Evolutionary conservation across 768 basidiomycete species (phyloP).

Genomic region (Collybia nuda): DNA sequence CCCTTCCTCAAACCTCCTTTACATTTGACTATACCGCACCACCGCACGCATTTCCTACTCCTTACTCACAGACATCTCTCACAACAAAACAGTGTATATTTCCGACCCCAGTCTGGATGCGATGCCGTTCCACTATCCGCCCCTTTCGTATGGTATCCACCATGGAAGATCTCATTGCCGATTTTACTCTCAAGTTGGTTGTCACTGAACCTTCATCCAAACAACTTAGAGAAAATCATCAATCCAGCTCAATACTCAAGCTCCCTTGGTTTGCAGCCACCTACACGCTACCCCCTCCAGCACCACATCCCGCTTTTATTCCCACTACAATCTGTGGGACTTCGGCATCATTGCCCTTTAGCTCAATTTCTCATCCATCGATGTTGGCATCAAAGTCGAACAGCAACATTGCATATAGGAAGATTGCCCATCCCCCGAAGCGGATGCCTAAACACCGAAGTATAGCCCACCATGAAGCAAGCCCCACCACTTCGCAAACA

Average conservation of each 20-base stretch:
- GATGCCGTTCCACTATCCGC: constrained; percentile 16
- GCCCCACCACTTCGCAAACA: constrained; percentile 6
- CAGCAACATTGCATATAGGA: constrained; percentile 13
- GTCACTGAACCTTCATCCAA: no score
- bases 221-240: no score
- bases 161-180: constrained; percentile 20
- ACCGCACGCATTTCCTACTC: constrained; percentile 25
- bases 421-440: constrained; percentile 22
- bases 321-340: constrained; percentile 3
- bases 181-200: constrained; percentile 22
- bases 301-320: constrained; percentile 26
- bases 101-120: constrained; percentile 29
- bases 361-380: no score
- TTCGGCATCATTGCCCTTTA: no score
- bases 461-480: constrained; percentile 11
- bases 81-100: constrained; percentile 18
- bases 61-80: constrained; percentile 5
- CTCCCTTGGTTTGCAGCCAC: constrained; percentile 22
- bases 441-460: constrained; percentile 19
- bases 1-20: no score
- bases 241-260: no score
- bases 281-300: constrained; percentile 18
- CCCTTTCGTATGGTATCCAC: constrained; percentile 10
- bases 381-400: no score
- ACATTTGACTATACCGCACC: constrained; percentile 11